Percentiles rank a stretch among this genome's conserved stretches.
These are phyloP conservation scores for Phytophthora pistaciae DNA, from an alignment of 352 stramenopile species.

Conservation along the genomic window DNA sequence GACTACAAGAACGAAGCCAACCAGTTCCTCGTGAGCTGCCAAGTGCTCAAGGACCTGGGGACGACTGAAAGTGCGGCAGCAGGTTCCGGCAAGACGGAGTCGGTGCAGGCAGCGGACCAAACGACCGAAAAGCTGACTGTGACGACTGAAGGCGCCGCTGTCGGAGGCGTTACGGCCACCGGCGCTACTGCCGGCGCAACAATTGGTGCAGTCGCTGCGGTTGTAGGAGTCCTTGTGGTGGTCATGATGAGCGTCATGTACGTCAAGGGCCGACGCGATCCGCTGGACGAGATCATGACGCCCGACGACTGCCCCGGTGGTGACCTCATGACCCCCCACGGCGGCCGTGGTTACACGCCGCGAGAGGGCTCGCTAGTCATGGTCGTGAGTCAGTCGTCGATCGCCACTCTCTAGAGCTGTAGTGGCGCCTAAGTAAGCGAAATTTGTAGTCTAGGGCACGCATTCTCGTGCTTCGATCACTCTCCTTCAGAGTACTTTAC, in stretches of 20 bases:
- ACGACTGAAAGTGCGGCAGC: conserved; percentile 17
- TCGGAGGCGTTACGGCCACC: neutral
- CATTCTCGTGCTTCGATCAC: conserved; percentile 19
- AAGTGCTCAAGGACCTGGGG: conserved; percentile 44
- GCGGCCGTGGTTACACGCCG: conserved; percentile 30
- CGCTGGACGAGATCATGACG: conserved; percentile 30
- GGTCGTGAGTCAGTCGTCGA: conserved; percentile 46
- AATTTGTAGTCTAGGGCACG: conserved; percentile 18
- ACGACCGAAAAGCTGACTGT: conserved; percentile 8
- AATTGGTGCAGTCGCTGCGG: conserved; percentile 14
- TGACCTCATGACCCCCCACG: conserved; percentile 24
- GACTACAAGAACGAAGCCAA: conserved; percentile 69
- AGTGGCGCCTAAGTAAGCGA: conserved; percentile 1
- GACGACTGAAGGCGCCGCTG: neutral
- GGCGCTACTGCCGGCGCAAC: neutral
- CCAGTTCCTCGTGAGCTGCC: conserved; percentile 64
- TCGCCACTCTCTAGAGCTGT: conserved; percentile 39
- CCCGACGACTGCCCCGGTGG: conserved; percentile 20
- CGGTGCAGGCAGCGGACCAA: neutral
- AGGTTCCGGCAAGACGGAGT: neutral
- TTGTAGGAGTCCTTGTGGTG: conserved; percentile 34
- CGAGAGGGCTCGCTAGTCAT: conserved; percentile 39
- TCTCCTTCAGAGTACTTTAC: conserved; percentile 28
- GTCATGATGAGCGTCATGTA: conserved; percentile 43
- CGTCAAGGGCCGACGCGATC: conserved; percentile 28